Conservation (phyloP, 2,329 filamentous ascomycete species). For the Cladosporium velox region DNA sequence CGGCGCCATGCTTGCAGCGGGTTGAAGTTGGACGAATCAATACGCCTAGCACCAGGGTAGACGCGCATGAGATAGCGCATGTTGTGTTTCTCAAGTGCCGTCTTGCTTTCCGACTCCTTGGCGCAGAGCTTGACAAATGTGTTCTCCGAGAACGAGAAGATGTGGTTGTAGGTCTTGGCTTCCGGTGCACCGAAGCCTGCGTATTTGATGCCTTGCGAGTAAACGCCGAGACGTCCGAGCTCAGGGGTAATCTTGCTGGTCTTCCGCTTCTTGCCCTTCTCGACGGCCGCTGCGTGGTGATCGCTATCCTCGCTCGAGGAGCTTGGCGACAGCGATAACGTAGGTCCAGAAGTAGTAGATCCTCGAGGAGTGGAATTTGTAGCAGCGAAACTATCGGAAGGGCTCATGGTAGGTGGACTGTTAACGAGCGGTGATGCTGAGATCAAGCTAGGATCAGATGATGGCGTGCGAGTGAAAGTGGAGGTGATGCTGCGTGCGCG, state of each 20-base stretch:
- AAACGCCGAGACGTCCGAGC: constrained; percentile 83
- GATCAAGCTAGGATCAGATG: constrained; percentile 59
- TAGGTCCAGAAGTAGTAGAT: constrained; percentile 58
- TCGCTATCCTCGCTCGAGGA: constrained; percentile 80
- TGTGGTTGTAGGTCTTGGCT: constrained; percentile 87
- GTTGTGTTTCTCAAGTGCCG: constrained; percentile 83
- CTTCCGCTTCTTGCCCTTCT: constrained; percentile 61
- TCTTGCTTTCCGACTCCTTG: constrained; percentile 73
- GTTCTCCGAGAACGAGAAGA: constrained; percentile 91
- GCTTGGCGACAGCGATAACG: constrained; percentile 56
- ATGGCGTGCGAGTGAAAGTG: constrained; percentile 65
- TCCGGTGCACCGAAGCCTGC: constrained; percentile 73
- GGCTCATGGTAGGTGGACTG: constrained; percentile 53
- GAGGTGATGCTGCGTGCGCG: constrained; percentile 73
- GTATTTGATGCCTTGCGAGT: constrained; percentile 78
- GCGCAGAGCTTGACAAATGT: constrained; percentile 81
- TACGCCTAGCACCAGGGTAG: constrained; percentile 79
- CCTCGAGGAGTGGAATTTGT: constrained; percentile 55
- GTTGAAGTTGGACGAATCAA: constrained; percentile 91
- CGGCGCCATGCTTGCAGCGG: constrained; percentile 91
- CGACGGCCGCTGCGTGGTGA: constrained; percentile 56
- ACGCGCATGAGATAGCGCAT: constrained; percentile 89
- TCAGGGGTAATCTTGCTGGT: constrained; percentile 82
- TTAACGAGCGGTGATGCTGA: constrained; percentile 52
- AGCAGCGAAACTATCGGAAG: constrained; percentile 49